A percentile compares a stretch with the other conserved stretches of the same genome.
Evolutionary conservation across 176 grass and related monocot genomes (phyloP).

Genomic region (Themeda triandra): DNA sequence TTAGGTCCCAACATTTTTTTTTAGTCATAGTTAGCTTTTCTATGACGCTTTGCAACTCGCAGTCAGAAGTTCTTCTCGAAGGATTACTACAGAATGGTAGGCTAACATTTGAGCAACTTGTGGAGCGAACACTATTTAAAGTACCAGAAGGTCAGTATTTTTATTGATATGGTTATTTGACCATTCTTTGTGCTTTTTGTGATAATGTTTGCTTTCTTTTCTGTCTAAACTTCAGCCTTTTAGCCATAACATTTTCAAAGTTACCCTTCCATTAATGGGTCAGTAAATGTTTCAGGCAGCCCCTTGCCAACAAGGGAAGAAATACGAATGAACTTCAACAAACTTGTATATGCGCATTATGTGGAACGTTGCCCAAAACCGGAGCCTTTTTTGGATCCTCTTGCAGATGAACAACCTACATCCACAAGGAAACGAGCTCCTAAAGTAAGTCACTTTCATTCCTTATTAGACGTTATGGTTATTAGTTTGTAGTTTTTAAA

Average conservation of each 20-base stretch:
- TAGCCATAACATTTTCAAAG: background rate
- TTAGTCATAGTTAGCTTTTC: background rate
- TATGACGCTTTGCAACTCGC: conserved; percentile 30
- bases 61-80: conserved; percentile 77
- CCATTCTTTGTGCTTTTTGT: conserved; percentile 8
- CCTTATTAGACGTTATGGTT: background rate
- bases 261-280: conserved; percentile 10
- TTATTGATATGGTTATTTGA: conserved; percentile 18
- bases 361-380: conserved; percentile 80
- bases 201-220: background rate
- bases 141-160: conserved; percentile 22
- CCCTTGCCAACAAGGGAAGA: conserved; percentile 34
- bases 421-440: conserved; percentile 53
- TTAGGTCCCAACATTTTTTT: background rate
- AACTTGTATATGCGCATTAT: conserved; percentile 61
- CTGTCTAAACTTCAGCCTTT: conserved; percentile 13
- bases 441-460: conserved; percentile 55
- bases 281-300: conserved; percentile 29
- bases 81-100: conserved; percentile 86
- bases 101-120: conserved; percentile 86
- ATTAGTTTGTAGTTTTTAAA: conserved; percentile 4
- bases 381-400: conserved; percentile 63
- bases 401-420: conserved; percentile 48
- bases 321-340: conserved; percentile 63
- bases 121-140: conserved; percentile 54